phyloP scores from a whole-genome alignment of 2,329 filamentous ascomycete species.

The Ophiostoma sp. region DNA sequence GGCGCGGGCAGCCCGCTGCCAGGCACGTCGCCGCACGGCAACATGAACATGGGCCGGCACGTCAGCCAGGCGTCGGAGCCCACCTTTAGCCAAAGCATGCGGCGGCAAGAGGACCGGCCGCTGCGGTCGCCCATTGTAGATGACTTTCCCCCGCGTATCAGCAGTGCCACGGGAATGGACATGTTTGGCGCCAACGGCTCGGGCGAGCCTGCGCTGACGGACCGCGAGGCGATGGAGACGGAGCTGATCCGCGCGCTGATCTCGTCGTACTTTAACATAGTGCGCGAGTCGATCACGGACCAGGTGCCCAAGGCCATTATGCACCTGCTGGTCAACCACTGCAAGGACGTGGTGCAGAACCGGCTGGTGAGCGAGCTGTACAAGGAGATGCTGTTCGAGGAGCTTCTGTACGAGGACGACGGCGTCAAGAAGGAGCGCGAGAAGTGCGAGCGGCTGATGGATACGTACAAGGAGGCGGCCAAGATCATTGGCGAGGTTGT shows the following conservation, averaged over 20 bases:
- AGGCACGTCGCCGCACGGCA: conserved; percentile 30
- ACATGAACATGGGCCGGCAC: conserved; percentile 51
- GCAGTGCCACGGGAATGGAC: conserved; percentile 19
- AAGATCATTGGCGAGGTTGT: conserved; percentile 97
- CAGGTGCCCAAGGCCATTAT: conserved; percentile 98
- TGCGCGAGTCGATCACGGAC: conserved; percentile 95
- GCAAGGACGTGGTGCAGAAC: conserved; percentile 97
- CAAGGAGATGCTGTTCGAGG: conserved; percentile 83
- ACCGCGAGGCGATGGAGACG: conserved; percentile 94
- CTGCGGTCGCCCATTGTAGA: conserved; percentile 45
- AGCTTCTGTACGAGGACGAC: conserved; percentile 95
- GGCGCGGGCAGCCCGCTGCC: neutral
- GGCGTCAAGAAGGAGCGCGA: conserved; percentile 74
- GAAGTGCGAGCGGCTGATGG: conserved; percentile 94
- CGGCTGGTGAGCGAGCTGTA: conserved; percentile 92
- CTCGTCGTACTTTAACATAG: conserved; percentile 98
- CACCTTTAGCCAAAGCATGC: conserved; percentile 76
- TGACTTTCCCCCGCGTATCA: neutral
- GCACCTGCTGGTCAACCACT: conserved; percentile 97
- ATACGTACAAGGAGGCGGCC: conserved; percentile 93
- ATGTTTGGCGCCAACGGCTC: conserved; percentile 41
- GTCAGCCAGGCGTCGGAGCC: conserved; percentile 74
- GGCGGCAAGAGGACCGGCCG: conserved; percentile 60
- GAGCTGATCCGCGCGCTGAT: conserved; percentile 95
- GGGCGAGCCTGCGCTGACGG: conserved; percentile 76